A percentile compares a stretch with the other conserved stretches of the same genome.
These are phyloP conservation scores for Copromyces sp. DNA, from an alignment of 495 filamentous ascomycete species.

Conservation along the genomic window DNA sequence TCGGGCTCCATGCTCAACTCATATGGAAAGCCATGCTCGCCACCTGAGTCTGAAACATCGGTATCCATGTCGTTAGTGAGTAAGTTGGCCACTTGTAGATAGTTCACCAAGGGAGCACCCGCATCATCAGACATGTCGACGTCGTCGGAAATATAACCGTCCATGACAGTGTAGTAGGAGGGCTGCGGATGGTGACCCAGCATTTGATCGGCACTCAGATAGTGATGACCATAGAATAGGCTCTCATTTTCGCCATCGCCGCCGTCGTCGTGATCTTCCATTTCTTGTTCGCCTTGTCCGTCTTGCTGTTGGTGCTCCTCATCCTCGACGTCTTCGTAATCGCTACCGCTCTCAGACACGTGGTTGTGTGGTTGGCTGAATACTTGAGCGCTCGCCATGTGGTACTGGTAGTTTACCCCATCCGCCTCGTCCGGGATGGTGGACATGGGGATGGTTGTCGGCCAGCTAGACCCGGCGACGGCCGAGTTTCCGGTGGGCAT, in stretches of 20 bases:
- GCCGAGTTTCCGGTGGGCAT: neutral
- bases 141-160: conserved; percentile 14
- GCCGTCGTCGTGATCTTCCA: conserved; percentile 11
- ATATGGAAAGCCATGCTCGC: neutral
- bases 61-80: conserved; percentile 14
- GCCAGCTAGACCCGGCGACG: neutral
- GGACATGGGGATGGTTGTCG: neutral
- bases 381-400: neutral
- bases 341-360: conserved; percentile 2
- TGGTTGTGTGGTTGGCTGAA: neutral
- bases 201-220: neutral
- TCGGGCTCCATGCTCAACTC: neutral
- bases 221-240: neutral
- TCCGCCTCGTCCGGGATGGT: neutral
- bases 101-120: conserved; percentile 14
- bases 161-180: conserved; percentile 2
- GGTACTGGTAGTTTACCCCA: neutral
- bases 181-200: neutral
- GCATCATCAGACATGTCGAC: conserved; percentile 12
- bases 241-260: conserved; percentile 8
- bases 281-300: conserved; percentile 11
- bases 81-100: conserved; percentile 7
- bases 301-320: conserved; percentile 13
- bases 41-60: conserved; percentile 3
- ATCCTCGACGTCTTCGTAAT: conserved; percentile 10